Conservation (phyloP, 129 eudicot species). For the Escallonia rubra region DNA sequence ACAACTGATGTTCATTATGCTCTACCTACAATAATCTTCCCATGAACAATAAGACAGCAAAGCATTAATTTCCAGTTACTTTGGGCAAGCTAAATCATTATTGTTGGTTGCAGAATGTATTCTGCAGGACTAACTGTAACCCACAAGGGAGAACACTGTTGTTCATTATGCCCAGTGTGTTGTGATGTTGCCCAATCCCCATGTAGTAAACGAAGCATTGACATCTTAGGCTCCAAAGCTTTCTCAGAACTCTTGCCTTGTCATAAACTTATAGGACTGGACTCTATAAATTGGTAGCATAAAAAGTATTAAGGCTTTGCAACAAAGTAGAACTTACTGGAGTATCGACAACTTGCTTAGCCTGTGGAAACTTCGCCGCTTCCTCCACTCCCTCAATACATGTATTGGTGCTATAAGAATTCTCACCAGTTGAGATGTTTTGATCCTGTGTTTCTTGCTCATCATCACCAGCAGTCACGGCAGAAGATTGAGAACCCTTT, state of each 20-base stretch:
- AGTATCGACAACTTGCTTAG: conserved; percentile 30
- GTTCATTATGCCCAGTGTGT: not conserved
- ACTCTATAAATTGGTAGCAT: not conserved
- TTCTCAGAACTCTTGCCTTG: too few species aligned
- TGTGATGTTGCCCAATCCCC: not conserved
- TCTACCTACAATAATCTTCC: too few species aligned
- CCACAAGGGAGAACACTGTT: not conserved
- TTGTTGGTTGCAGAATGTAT: too few species aligned
- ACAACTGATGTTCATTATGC: too few species aligned
- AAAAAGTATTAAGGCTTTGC: not conserved
- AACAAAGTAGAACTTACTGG: conserved; percentile 40
- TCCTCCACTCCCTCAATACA: conserved; percentile 19
- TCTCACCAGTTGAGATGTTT: conserved; percentile 18
- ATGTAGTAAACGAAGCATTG: not conserved
- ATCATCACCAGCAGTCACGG: conserved; percentile 14
- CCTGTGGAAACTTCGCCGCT: conserved; percentile 14
- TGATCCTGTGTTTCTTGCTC: conserved; percentile 29
- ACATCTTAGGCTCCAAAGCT: not conserved
- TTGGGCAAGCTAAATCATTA: too few species aligned
- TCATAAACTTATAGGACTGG: not conserved
- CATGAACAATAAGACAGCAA: too few species aligned
- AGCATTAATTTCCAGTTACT: too few species aligned
- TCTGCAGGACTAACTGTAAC: too few species aligned
- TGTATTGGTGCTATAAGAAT: conserved; percentile 9
- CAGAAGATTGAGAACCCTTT: conserved; percentile 31